A percentile compares a stretch with the other conserved stretches of the same genome.
Evolutionary conservation across 768 basidiomycete genomes (phyloP).

Genomic region (Gymnopilus junonius): DNA sequence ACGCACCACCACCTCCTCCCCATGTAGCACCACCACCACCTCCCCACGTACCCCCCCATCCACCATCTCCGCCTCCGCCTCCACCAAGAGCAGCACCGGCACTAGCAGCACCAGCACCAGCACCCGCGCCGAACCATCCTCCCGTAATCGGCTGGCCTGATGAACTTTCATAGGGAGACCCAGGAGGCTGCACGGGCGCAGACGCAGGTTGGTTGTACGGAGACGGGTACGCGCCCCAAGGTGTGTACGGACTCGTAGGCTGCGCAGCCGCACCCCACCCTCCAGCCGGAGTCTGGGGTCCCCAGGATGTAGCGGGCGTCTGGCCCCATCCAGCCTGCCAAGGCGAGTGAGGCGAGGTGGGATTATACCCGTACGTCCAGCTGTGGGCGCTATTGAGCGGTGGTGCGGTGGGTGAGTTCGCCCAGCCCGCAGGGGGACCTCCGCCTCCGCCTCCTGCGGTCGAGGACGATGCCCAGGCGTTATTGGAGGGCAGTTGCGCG

Average conservation of each 20-base stretch:
- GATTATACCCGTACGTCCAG: background rate
- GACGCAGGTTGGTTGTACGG: constrained; percentile 5
- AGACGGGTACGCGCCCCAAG: constrained; percentile 11
- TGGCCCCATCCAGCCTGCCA: background rate
- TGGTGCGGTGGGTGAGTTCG: background rate
- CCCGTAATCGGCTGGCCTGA: constrained; percentile 28
- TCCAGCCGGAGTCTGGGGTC: constrained; percentile 14
- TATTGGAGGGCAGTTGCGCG: background rate
- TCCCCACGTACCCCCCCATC: constrained; percentile 1
- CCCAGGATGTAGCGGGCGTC: constrained; percentile 17
- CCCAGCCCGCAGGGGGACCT: background rate
- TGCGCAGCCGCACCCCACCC: constrained; percentile 3
- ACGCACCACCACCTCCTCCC: constrained; percentile 8
- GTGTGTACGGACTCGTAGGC: background rate
- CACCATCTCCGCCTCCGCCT: constrained; percentile 7
- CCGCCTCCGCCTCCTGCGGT: background rate
- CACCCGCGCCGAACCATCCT: constrained; percentile 18
- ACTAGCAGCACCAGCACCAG: constrained; percentile 12
- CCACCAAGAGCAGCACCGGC: background rate
- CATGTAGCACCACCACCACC: background rate
- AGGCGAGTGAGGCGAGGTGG: background rate
- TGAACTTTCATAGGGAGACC: constrained; percentile 17
- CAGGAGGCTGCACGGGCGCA: constrained; percentile 8
- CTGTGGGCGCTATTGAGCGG: background rate
- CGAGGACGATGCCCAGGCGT: background rate